Evolutionary conservation across 805 yeast genomes (phyloP).

Genomic region (Candida pseudoglaebosa): DNA sequence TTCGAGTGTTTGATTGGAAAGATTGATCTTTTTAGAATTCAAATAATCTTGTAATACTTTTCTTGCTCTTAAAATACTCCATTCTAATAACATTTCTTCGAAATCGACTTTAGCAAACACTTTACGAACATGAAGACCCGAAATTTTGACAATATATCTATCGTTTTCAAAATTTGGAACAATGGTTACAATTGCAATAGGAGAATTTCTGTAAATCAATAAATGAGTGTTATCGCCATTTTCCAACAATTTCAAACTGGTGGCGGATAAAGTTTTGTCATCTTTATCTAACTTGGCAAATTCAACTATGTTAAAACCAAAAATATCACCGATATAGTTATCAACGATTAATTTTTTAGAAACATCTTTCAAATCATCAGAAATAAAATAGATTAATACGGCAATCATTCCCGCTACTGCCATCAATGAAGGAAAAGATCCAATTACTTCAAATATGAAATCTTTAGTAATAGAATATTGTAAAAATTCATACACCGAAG

Average conservation of each 20-base stretch:
- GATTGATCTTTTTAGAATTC: slow-evolving; percentile 22
- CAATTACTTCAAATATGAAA: slow-evolving; percentile 19
- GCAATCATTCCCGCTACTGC: slow-evolving; percentile 34
- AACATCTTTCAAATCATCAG: slow-evolving; percentile 45
- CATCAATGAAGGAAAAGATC: slow-evolving; percentile 36
- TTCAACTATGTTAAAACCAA: slow-evolving; percentile 49
- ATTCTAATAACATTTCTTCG: slow-evolving; percentile 56
- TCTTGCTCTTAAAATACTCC: slow-evolving; percentile 51
- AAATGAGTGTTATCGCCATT: slow-evolving; percentile 49
- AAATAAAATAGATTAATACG: slow-evolving; percentile 35
- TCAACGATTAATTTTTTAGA: slow-evolving; percentile 24
- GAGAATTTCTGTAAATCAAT: slow-evolving; percentile 62
- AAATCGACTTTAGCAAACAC: slow-evolving; percentile 66
- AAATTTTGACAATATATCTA: slow-evolving; percentile 47
- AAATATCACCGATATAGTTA: slow-evolving; percentile 28
- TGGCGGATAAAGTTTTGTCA: slow-evolving; percentile 12
- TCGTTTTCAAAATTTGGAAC: slow-evolving; percentile 38
- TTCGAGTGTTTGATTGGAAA: slow-evolving; percentile 28
- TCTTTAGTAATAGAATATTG: slow-evolving; percentile 20
- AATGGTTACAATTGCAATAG: slow-evolving; percentile 60
- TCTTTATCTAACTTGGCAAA: slow-evolving; percentile 35
- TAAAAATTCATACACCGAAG: slow-evolving; percentile 26
- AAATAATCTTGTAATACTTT: slow-evolving; percentile 30
- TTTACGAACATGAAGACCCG: slow-evolving; percentile 60
- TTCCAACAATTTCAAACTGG: slow-evolving; percentile 22